phyloP scores from a whole-genome alignment of 2,329 filamentous ascomycete species.

The Metarhizium guizhouense region DNA sequence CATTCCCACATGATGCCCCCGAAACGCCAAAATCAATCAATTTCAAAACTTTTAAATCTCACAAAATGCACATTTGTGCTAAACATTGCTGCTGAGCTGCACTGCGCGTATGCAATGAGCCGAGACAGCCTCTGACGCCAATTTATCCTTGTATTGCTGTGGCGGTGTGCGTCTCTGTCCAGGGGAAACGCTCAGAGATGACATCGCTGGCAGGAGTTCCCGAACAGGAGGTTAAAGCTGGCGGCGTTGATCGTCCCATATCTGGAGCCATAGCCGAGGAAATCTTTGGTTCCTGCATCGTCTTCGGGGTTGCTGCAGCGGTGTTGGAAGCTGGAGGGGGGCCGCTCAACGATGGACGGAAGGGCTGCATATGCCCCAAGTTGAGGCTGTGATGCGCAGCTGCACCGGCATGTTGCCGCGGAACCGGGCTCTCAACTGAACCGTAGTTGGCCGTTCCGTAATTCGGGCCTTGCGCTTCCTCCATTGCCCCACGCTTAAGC shows the following conservation, averaged over 20 bases:
- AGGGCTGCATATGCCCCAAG: conserved; percentile 8
- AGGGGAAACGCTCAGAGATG: conserved; percentile 36
- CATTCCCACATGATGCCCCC: background rate
- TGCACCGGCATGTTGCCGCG: conserved; percentile 22
- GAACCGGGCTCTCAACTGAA: background rate
- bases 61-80: background rate
- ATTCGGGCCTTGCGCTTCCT: conserved; percentile 5
- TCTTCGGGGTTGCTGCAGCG: conserved; percentile 3
- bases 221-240: conserved; percentile 36
- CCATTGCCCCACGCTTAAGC: conserved; percentile 31
- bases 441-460: background rate
- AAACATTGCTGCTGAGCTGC: background rate
- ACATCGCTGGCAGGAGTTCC: conserved; percentile 35
- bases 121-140: no score
- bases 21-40: conserved; percentile 4
- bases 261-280: background rate
- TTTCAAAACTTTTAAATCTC: background rate
- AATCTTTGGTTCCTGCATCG: conserved; percentile 5
- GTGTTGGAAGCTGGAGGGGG: conserved; percentile 8
- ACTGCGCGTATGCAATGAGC: background rate
- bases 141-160: conserved; percentile 34
- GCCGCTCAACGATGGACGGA: conserved; percentile 11
- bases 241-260: conserved; percentile 29
- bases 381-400: conserved; percentile 35
- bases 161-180: conserved; percentile 37